phyloP scores from a whole-genome alignment of 2,329 filamentous ascomycete species.

The Xylaria sp. region DNA sequence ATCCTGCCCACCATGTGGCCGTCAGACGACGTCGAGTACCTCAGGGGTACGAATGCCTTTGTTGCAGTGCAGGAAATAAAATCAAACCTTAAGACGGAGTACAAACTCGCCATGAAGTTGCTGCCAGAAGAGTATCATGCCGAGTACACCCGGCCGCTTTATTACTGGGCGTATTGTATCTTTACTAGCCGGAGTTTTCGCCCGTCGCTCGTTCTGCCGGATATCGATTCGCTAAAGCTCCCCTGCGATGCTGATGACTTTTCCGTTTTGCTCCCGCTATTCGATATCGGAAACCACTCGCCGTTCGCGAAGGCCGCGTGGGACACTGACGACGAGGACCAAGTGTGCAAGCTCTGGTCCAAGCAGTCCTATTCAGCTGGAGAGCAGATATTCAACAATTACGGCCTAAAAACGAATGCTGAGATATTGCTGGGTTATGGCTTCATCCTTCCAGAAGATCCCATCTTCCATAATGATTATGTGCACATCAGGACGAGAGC shows the following conservation, averaged over 20 bases:
- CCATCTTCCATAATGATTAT: slow-evolving; percentile 61
- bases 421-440: slow-evolving; percentile 68
- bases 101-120: slow-evolving; percentile 44
- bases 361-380: slow-evolving; percentile 51
- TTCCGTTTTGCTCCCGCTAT: slow-evolving; percentile 69
- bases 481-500: slow-evolving; percentile 56
- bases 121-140: slow-evolving; percentile 39
- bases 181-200: slow-evolving; percentile 69
- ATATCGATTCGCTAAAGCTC: slow-evolving; percentile 35
- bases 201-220: slow-evolving; percentile 58
- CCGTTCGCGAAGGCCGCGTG: slow-evolving; percentile 59
- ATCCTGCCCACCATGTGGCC: slow-evolving; percentile 69
- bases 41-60: slow-evolving; percentile 42
- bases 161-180: slow-evolving; percentile 66
- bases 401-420: slow-evolving; percentile 73
- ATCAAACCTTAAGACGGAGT: slow-evolving; percentile 49
- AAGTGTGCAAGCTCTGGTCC: slow-evolving; percentile 48
- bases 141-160: slow-evolving; percentile 53
- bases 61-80: slow-evolving; percentile 45
- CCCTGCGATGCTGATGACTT: slow-evolving; percentile 59
- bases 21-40: slow-evolving; percentile 58
- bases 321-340: slow-evolving; percentile 49
- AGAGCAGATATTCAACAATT: slow-evolving; percentile 61
- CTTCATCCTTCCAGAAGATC: slow-evolving; percentile 56
- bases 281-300: slow-evolving; percentile 74